A percentile compares a stretch with the other conserved stretches of the same genome.
Conservation (phyloP, 192 early-diverging fungal genomes). For the Coemansia sp. region DNA sequence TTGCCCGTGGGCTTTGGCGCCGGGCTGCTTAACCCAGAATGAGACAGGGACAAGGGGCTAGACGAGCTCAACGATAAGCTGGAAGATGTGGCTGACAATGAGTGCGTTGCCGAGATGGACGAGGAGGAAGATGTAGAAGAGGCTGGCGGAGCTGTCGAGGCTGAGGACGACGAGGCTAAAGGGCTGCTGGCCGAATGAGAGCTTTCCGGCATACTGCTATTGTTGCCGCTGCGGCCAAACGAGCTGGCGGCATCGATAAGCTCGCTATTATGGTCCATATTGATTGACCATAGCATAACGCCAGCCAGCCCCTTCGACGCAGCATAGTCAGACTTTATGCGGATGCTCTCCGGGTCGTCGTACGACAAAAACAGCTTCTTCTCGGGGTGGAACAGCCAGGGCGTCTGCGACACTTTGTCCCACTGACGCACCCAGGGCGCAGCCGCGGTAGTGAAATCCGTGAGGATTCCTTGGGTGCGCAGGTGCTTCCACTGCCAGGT, state of each 20-base stretch:
- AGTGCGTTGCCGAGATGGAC: not conserved
- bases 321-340: slow-evolving; percentile 57
- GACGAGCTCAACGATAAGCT: not conserved
- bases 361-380: slow-evolving; percentile 69
- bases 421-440: slow-evolving; percentile 61
- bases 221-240: not conserved
- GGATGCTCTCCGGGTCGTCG: slow-evolving; percentile 65
- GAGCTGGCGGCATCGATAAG: slow-evolving; percentile 38
- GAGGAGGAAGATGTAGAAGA: not conserved
- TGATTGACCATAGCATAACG: slow-evolving; percentile 56
- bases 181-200: not conserved
- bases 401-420: slow-evolving; percentile 58
- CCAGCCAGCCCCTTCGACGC: slow-evolving; percentile 54
- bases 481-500: slow-evolving; percentile 65
- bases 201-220: not conserved
- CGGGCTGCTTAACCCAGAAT: too few relatives aligned
- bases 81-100: not conserved
- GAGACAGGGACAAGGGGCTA: not conserved
- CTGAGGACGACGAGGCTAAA: not conserved
- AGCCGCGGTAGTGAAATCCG: slow-evolving; percentile 41
- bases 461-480: slow-evolving; percentile 56
- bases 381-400: slow-evolving; percentile 54
- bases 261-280: slow-evolving; percentile 54
- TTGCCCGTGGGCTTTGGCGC: not conserved
- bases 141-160: not conserved